Evolutionary conservation across 345 rosid species (phyloP).

Genomic region (Corchorus capsularis): DNA sequence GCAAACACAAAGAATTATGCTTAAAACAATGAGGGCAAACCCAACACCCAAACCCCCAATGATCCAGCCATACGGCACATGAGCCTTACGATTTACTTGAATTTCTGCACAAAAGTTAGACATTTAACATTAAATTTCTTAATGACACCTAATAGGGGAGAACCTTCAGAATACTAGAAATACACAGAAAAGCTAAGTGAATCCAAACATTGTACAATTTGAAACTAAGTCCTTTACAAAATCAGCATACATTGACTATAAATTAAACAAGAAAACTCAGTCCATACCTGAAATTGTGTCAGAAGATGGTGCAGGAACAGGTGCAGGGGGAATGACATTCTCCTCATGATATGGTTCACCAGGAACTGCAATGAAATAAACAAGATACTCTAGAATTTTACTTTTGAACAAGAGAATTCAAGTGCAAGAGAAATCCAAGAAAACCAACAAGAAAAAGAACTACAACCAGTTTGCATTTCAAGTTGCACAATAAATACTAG

Average conservation of each 20-base stretch:
- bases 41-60: slow-evolving; percentile 74
- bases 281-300: slow-evolving; percentile 53
- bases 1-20: slow-evolving; percentile 53
- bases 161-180: not conserved
- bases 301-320: slow-evolving; percentile 54
- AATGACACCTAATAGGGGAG: not conserved
- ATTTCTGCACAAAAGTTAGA: slow-evolving; percentile 48
- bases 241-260: no score
- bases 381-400: slow-evolving; percentile 6
- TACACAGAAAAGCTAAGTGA: not conserved
- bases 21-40: slow-evolving; percentile 56
- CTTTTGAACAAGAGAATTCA: not conserved
- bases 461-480: not conserved
- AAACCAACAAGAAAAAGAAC: not conserved
- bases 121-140: slow-evolving; percentile 12
- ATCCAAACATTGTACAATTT: not conserved
- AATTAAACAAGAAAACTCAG: not conserved
- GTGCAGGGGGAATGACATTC: slow-evolving; percentile 46
- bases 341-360: slow-evolving; percentile 72
- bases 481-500: not conserved
- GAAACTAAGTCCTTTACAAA: not conserved
- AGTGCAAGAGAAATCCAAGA: not conserved
- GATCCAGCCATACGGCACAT: slow-evolving; percentile 79
- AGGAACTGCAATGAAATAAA: slow-evolving; percentile 57
- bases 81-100: slow-evolving; percentile 50